Conservation (phyloP, 805 yeast species). For the Zygosaccharomyces siamensis region DNA sequence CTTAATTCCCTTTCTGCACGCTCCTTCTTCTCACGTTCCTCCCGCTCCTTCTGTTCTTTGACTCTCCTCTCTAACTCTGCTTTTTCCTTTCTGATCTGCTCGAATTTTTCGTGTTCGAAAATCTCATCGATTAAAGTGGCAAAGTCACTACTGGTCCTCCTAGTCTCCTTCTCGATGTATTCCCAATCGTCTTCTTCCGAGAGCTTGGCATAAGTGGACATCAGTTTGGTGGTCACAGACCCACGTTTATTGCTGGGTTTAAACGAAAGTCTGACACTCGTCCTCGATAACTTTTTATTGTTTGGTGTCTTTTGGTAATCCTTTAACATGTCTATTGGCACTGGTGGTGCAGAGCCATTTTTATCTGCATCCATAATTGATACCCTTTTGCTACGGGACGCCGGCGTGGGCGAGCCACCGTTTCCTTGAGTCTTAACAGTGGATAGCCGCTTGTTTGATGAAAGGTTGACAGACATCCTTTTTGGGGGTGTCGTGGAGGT, state of each 20-base stretch:
- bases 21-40: conserved; percentile 38
- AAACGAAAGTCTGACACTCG: conserved; percentile 37
- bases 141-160: conserved; percentile 71
- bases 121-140: conserved; percentile 73
- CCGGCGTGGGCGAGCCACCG: conserved; percentile 32
- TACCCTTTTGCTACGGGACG: conserved; percentile 26
- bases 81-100: conserved; percentile 46
- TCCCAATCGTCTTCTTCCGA: conserved; percentile 63
- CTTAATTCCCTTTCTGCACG: conserved; percentile 24
- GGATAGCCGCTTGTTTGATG: conserved; percentile 29
- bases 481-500: conserved; percentile 22
- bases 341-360: conserved; percentile 23
- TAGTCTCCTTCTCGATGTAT: conserved; percentile 64
- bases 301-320: conserved; percentile 13
- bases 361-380: conserved; percentile 23
- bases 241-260: conserved; percentile 50
- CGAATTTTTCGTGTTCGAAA: conserved; percentile 65
- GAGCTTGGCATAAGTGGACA: conserved; percentile 68
- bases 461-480: conserved; percentile 26
- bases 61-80: conserved; percentile 45
- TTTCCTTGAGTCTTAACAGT: conserved; percentile 14
- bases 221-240: conserved; percentile 64
- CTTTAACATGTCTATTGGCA: conserved; percentile 23
- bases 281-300: conserved; percentile 25
- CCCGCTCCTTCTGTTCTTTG: conserved; percentile 42